Conservation (phyloP, 345 rosid genomes). For the Tarenaya hassleriana region DNA sequence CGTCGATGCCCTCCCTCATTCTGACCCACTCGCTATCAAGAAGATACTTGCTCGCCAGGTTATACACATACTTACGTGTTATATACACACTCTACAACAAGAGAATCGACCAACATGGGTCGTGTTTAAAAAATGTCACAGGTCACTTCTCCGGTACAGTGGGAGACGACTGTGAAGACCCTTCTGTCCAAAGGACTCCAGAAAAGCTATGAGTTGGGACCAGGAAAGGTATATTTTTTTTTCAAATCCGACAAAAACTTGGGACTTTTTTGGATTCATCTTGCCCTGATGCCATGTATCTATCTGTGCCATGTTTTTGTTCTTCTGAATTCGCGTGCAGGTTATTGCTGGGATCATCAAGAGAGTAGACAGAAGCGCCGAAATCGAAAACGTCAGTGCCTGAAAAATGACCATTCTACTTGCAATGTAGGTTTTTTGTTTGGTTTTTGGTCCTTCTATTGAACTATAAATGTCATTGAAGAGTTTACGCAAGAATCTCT, state of each 20-base stretch:
- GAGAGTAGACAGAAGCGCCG: conserved; percentile 78
- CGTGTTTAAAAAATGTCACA: conserved; percentile 24
- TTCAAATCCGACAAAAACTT: not conserved
- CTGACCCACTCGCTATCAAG: conserved; percentile 85
- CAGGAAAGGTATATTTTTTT: conserved; percentile 67
- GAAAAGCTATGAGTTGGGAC: conserved; percentile 87
- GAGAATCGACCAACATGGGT: no score
- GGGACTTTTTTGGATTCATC: not conserved
- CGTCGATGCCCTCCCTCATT: conserved; percentile 90
- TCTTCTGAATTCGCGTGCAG: conserved; percentile 34
- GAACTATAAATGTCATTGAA: no score
- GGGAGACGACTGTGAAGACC: conserved; percentile 91
- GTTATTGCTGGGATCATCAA: conserved; percentile 95
- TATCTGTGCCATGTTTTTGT: conserved; percentile 9
- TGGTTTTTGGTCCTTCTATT: not conserved
- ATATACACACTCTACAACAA: no score
- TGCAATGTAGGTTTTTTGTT: not conserved
- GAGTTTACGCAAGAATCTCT: no score
- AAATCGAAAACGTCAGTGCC: conserved; percentile 64
- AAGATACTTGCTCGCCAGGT: conserved; percentile 86
- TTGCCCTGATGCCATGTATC: not conserved
- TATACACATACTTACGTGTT: no score
- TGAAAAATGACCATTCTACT: conserved; percentile 26
- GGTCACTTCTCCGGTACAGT: conserved; percentile 99
- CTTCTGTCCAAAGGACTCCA: conserved; percentile 65